Base-by-base conservation (phyloP, 2,329 filamentous ascomycete genomes). In the Phialophora macrospora region DNA sequence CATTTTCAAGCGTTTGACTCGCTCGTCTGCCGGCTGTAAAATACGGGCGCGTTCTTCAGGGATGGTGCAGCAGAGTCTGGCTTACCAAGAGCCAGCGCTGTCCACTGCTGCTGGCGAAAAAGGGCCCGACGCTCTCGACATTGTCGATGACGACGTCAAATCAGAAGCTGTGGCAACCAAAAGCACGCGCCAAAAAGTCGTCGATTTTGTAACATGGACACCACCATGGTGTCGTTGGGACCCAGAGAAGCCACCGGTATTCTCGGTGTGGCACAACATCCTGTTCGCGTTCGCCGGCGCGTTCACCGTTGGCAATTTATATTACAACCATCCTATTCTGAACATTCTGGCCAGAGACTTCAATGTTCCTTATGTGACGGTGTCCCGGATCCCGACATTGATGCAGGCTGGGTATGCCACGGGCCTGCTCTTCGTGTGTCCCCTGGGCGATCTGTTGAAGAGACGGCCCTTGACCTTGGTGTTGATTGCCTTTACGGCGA, bases 381-480 rank as follows among this genome's bases (percentile, higher is more conserved):
- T 90, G 0, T 81, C 85, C 3, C 77, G 86, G 48, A 87, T 94
- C 26, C 90, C 91, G 0, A 94, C 91, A 0, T 79, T 93, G 51
- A 87, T 90, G 76, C 92, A 95, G 75, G 89, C 90, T 1, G 91
- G 91, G 1, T 95, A 95, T 76, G 91, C 90, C 0, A 82, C 81
- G 0, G 91, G 91, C 0, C 75, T 95, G 22, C 77, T 94, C 17
- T 87, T 94, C 67, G 79, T 95, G 9, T 91, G 91, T 73, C 91
- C 92, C 0, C 75, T 93, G 1, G 91, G 90, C 0, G 92, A 95
- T 70, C 72, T 87, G 48, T 75, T 94, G 6, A 83, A 83, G 30
- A 82, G 91, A 26, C 80, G 91, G 46, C 86, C 87, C 0, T 91
- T 71, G 62, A 89, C 93, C 26, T 80, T 93, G 2, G 77, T 79